phyloP scores from a whole-genome alignment of 2,329 filamentous ascomycete species.

The Colletotrichum neosansevieriae region DNA sequence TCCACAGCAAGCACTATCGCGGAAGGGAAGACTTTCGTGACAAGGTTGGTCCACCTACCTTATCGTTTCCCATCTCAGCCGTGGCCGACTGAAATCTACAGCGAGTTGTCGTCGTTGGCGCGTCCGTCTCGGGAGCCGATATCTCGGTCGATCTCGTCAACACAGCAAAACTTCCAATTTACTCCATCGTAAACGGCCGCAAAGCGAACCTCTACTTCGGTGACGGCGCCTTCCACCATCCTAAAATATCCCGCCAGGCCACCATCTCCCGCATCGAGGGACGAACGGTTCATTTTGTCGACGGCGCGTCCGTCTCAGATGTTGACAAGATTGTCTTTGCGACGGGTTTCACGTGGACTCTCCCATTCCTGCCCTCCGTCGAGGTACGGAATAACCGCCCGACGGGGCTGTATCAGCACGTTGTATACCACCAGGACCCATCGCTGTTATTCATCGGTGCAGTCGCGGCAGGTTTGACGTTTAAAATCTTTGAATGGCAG shows the following conservation, averaged over 20 bases:
- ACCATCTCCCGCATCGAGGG: slow-evolving; percentile 61
- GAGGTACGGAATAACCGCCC: slow-evolving; percentile 66
- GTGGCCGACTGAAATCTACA: slow-evolving; percentile 44
- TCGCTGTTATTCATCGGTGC: slow-evolving; percentile 70
- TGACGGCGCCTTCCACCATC: slow-evolving; percentile 70
- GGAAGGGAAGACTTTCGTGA: slow-evolving; percentile 57
- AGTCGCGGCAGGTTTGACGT: slow-evolving; percentile 69
- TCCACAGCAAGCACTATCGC: slow-evolving; percentile 68
- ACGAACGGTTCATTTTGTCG: slow-evolving; percentile 66
- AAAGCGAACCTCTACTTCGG: slow-evolving; percentile 67
- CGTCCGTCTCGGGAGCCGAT: slow-evolving; percentile 74
- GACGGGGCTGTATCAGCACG: slow-evolving; percentile 67
- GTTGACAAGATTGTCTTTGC: slow-evolving; percentile 75
- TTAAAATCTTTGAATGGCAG: slow-evolving; percentile 78
- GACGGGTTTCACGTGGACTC: slow-evolving; percentile 74
- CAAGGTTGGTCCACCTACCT: slow-evolving; percentile 54
- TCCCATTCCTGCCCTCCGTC: slow-evolving; percentile 70
- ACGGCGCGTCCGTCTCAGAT: slow-evolving; percentile 63
- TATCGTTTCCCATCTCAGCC: background rate
- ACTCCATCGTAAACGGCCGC: slow-evolving; percentile 64
- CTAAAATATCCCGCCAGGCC: slow-evolving; percentile 59
- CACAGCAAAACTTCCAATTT: slow-evolving; percentile 59
- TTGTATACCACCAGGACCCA: slow-evolving; percentile 67
- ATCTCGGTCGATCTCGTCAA: slow-evolving; percentile 66
- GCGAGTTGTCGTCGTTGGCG: slow-evolving; percentile 72